Percentiles rank a stretch among this genome's conserved stretches.
Evolutionary conservation across 305 asterid species (phyloP).

Genomic region (Fraxinus baroniana): DNA sequence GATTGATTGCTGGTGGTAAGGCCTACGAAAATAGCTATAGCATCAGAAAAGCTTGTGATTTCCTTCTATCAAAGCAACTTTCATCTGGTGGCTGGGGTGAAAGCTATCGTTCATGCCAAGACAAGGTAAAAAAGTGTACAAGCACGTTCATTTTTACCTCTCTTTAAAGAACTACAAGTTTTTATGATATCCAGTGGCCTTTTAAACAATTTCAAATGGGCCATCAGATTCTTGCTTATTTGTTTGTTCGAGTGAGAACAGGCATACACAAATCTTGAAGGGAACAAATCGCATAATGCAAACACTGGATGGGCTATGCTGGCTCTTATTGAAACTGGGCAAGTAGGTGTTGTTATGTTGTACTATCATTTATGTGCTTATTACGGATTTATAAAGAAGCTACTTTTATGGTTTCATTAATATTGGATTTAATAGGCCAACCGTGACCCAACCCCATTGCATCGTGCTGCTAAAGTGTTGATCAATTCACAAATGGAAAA

Average conservation of each 20-base stretch:
- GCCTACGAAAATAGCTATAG: slow-evolving; percentile 39
- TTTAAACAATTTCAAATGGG: background rate
- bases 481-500: slow-evolving; percentile 61
- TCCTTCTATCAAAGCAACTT: slow-evolving; percentile 56
- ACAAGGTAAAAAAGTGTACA: slow-evolving; percentile 34
- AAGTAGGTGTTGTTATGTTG: slow-evolving; percentile 58
- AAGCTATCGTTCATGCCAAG: slow-evolving; percentile 60
- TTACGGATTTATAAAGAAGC: background rate
- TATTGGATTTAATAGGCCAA: slow-evolving; percentile 30
- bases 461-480: slow-evolving; percentile 59
- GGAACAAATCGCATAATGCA: slow-evolving; percentile 45
- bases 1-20: slow-evolving; percentile 43
- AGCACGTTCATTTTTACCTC: background rate
- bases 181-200: background rate
- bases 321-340: slow-evolving; percentile 69
- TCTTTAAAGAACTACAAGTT: background rate
- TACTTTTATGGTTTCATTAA: background rate
- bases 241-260: slow-evolving; percentile 14
- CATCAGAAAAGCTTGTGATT: slow-evolving; percentile 50
- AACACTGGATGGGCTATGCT: slow-evolving; percentile 73
- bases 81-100: slow-evolving; percentile 78
- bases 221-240: background rate
- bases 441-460: slow-evolving; percentile 59
- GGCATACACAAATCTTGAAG: slow-evolving; percentile 50
- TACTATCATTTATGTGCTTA: background rate